Conservation (phyloP, 805 yeast genomes). For the Metschnikowia baotianmanensis region DNA sequence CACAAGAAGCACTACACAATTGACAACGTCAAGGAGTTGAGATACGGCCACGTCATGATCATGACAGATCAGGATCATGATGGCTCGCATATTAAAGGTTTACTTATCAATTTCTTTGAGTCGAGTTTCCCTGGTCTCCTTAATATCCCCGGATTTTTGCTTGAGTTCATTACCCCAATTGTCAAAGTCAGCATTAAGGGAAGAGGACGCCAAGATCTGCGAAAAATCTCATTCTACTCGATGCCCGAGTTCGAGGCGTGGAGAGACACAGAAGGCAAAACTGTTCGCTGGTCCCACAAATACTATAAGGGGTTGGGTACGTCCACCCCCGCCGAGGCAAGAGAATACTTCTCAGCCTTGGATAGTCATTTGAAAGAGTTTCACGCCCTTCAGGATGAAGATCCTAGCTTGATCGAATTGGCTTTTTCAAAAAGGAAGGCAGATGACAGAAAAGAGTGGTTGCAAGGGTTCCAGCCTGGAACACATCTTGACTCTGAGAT, state of each 20-base stretch:
- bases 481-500: conserved; percentile 82
- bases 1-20: conserved; percentile 75
- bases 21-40: conserved; percentile 64
- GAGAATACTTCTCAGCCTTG: conserved; percentile 82
- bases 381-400: conserved; percentile 76
- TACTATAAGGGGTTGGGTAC: conserved; percentile 99
- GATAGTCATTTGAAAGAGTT: conserved; percentile 85
- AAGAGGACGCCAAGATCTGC: conserved; percentile 50
- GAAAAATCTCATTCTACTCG: conserved; percentile 73
- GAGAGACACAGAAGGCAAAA: conserved; percentile 80
- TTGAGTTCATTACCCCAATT: conserved; percentile 95
- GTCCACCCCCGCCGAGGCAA: conserved; percentile 75
- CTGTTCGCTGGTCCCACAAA: conserved; percentile 83
- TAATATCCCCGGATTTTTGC: conserved; percentile 84
- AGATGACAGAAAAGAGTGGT: conserved; percentile 96
- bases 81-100: conserved; percentile 96
- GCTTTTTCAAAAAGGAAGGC: conserved; percentile 95
- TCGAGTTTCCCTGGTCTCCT: conserved; percentile 91
- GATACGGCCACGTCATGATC: conserved; percentile 97
- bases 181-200: conserved; percentile 77
- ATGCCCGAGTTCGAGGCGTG: conserved; percentile 96
- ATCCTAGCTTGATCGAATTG: conserved; percentile 74
- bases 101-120: conserved; percentile 89
- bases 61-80: conserved; percentile 99
- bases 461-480: conserved; percentile 87